Evolutionary conservation across 176 grass and related monocot genomes (phyloP).

Genomic region (Aechmea fasciata): DNA sequence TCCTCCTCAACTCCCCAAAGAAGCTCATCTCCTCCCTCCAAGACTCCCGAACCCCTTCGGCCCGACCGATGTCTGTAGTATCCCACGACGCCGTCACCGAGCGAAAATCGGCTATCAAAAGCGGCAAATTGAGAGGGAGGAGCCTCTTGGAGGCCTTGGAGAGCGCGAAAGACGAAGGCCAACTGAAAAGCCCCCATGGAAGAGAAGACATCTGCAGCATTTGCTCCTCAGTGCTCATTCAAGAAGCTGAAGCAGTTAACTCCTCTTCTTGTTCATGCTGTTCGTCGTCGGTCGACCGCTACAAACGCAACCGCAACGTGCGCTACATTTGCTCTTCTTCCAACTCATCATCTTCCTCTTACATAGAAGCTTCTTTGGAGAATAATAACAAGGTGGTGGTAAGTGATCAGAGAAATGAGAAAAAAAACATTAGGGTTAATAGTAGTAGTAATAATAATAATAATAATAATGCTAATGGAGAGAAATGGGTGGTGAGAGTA

Average conservation of each 20-base stretch:
- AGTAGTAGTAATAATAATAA: too few relatives aligned
- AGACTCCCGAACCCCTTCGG: background rate
- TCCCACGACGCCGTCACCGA: background rate
- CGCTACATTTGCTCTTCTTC: background rate
- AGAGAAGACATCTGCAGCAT: background rate
- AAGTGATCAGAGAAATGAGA: background rate
- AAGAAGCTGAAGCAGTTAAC: background rate
- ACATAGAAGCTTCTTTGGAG: background rate
- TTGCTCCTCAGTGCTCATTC: slow-evolving; percentile 1
- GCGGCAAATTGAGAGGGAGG: background rate
- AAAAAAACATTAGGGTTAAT: too few relatives aligned
- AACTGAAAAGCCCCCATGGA: background rate
- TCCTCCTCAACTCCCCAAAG: slow-evolving; percentile 11
- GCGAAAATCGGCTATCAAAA: background rate
- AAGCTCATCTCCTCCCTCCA: slow-evolving; percentile 18
- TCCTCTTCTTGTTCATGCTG: slow-evolving; percentile 1
- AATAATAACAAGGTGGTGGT: background rate
- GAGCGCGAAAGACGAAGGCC: background rate
- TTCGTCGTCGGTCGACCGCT: background rate
- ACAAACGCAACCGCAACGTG: too few relatives aligned
- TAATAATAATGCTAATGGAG: background rate
- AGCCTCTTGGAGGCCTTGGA: slow-evolving; percentile 9
- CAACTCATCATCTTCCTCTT: background rate
- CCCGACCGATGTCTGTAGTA: background rate
- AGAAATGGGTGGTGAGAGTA: background rate